Percentiles rank a stretch among this genome's conserved stretches.
Conservation (phyloP, 23 red algal genomes). For the Agarophyton chilense region DNA sequence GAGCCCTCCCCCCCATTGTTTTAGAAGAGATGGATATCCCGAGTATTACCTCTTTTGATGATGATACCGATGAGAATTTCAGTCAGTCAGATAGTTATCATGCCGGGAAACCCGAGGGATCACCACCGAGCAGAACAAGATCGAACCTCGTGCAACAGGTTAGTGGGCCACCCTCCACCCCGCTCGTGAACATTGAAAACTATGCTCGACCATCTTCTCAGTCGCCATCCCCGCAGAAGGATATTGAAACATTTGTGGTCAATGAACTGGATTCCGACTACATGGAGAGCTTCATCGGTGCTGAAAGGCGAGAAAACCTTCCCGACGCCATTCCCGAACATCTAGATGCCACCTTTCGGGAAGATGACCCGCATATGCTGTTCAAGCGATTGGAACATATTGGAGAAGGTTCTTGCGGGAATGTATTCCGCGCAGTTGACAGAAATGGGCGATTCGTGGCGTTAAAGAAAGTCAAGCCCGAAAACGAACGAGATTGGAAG, state of each 20-base stretch:
- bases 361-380: conserved; percentile 55
- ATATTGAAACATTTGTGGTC: conserved; percentile 11
- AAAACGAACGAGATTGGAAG: conserved; percentile 67
- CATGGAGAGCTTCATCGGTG: conserved; percentile 67
- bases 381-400: conserved; percentile 75
- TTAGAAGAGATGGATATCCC: conserved; percentile 32
- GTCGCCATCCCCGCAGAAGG: background rate
- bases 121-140: background rate
- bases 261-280: conserved; percentile 37
- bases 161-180: background rate
- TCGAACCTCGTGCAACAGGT: background rate
- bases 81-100: conserved; percentile 2
- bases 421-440: conserved; percentile 78
- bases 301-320: conserved; percentile 33
- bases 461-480: conserved; percentile 66
- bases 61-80: conserved; percentile 18
- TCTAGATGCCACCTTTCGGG: conserved; percentile 22
- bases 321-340: conserved; percentile 61
- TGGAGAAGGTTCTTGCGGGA: conserved; percentile 90
- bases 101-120: background rate
- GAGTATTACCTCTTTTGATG: conserved; percentile 69
- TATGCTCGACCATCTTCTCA: background rate
- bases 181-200: background rate
- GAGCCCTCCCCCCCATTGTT: conserved; percentile 43
- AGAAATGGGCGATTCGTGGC: conserved; percentile 48